These are phyloP conservation scores for Talaromyces sp. DNA, from an alignment of 2,329 filamentous ascomycete species.

Conservation along the genomic window DNA sequence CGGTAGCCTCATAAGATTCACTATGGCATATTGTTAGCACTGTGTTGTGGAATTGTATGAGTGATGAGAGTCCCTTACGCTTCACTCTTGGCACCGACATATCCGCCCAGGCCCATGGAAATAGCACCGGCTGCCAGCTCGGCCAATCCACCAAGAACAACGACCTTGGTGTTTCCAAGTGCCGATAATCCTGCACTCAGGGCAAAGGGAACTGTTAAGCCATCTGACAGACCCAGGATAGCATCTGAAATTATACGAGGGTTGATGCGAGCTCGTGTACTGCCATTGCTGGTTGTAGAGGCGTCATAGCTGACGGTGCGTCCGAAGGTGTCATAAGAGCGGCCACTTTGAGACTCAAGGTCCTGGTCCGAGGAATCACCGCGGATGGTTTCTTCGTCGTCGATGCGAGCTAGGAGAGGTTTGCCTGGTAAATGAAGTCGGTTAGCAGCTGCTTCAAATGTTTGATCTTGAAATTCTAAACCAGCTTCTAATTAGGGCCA, in stretches of 20 bases:
- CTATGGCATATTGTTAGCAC: slow-evolving; percentile 23
- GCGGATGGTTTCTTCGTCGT: slow-evolving; percentile 26
- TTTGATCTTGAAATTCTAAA: too few relatives aligned
- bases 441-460: slow-evolving; percentile 5
- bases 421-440: slow-evolving; percentile 27
- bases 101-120: slow-evolving; percentile 78
- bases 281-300: slow-evolving; percentile 25
- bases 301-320: slow-evolving; percentile 27
- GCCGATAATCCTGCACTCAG: slow-evolving; percentile 69
- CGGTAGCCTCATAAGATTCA: slow-evolving; percentile 50
- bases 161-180: slow-evolving; percentile 65
- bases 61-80: slow-evolving; percentile 40
- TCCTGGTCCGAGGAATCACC: slow-evolving; percentile 29
- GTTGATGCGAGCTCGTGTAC: slow-evolving; percentile 39
- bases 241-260: slow-evolving; percentile 58
- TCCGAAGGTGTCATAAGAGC: slow-evolving; percentile 39
- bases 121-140: slow-evolving; percentile 76
- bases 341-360: slow-evolving; percentile 35
- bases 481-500: neutral
- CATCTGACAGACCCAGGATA: slow-evolving; percentile 76
- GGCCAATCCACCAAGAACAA: slow-evolving; percentile 73
- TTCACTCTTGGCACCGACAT: slow-evolving; percentile 62
- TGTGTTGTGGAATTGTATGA: neutral
- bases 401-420: slow-evolving; percentile 31
- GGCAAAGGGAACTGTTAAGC: slow-evolving; percentile 77